Evolutionary conservation across 1,139 yeast species (phyloP).

Genomic region (Pichia sp.): DNA sequence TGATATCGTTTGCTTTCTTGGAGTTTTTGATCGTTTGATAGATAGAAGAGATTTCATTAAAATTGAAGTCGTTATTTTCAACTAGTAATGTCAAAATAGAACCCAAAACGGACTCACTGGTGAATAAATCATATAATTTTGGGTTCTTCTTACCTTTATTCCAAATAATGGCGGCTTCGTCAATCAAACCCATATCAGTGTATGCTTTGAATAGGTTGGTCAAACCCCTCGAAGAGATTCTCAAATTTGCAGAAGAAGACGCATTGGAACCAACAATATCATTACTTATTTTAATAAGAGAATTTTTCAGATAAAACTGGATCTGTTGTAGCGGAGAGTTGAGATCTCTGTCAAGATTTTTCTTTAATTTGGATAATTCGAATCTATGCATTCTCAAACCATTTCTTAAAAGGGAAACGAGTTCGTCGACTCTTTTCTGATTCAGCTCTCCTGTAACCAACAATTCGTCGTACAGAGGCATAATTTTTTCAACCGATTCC

Average conservation of each 20-base stretch:
- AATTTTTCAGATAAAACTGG: slow-evolving; percentile 32
- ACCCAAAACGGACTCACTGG: slow-evolving; percentile 53
- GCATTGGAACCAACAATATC: slow-evolving; percentile 30
- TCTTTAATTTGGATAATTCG: slow-evolving; percentile 39
- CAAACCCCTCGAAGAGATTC: slow-evolving; percentile 40
- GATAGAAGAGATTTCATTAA: slow-evolving; percentile 46
- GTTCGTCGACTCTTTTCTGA: slow-evolving; percentile 34
- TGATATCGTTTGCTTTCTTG: slow-evolving; percentile 19
- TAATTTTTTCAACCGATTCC: slow-evolving; percentile 38
- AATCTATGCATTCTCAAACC: slow-evolving; percentile 43
- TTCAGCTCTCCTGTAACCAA: slow-evolving; percentile 34
- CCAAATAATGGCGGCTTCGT: slow-evolving; percentile 48
- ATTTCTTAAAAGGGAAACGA: slow-evolving; percentile 39
- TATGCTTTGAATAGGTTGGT: slow-evolving; percentile 50
- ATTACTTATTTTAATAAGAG: slow-evolving; percentile 35
- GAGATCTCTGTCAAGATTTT: slow-evolving; percentile 48
- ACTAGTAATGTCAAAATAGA: slow-evolving; percentile 61
- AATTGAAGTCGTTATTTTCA: slow-evolving; percentile 49
- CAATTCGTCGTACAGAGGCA: slow-evolving; percentile 37
- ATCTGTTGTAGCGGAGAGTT: slow-evolving; percentile 40
- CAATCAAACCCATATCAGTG: slow-evolving; percentile 41
- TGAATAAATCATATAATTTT: slow-evolving; percentile 23
- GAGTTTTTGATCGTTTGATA: slow-evolving; percentile 33
- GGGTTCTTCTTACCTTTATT: slow-evolving; percentile 29
- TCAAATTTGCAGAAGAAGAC: not conserved